phyloP scores from a whole-genome alignment of 2,329 filamentous ascomycete genomes.

The Sporothrix brunneoviolacea region DNA sequence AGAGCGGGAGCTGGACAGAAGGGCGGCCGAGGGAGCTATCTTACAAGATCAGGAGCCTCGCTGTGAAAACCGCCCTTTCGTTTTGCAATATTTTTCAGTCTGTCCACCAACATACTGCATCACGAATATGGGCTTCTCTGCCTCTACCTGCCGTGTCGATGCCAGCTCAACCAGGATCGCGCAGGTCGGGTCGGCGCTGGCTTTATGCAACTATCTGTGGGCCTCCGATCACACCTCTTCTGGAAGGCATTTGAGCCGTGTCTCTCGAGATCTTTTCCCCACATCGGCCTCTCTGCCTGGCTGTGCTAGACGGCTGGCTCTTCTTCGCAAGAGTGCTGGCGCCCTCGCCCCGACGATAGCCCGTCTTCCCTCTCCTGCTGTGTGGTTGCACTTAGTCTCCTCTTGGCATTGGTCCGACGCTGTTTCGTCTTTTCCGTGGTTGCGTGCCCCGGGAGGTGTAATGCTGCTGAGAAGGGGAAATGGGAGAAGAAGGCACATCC shows the following conservation, averaged over 20 bases:
- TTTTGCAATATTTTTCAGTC: too few relatives aligned
- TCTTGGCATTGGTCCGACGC: constrained; percentile 33
- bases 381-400: constrained; percentile 27
- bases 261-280: too few relatives aligned
- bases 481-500: not conserved
- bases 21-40: too few relatives aligned
- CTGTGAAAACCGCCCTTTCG: too few relatives aligned
- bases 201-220: constrained; percentile 18
- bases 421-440: constrained; percentile 40
- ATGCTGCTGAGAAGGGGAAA: constrained; percentile 10
- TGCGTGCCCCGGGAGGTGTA: constrained; percentile 21
- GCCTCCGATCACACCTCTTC: not conserved
- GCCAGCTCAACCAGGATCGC: constrained; percentile 2
- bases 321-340: not conserved
- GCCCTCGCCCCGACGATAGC: not conserved
- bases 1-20: too few relatives aligned
- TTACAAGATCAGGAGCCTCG: too few relatives aligned
- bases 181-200: not conserved
- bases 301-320: too few relatives aligned
- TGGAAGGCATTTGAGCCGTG: not conserved
- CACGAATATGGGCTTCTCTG: too few relatives aligned
- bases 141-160: too few relatives aligned
- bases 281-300: too few relatives aligned
- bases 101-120: too few relatives aligned
- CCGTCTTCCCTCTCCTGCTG: constrained; percentile 16